These are phyloP conservation scores for Neurospora sp. DNA, from an alignment of 2,329 filamentous ascomycete species.

Conservation along the genomic window DNA sequence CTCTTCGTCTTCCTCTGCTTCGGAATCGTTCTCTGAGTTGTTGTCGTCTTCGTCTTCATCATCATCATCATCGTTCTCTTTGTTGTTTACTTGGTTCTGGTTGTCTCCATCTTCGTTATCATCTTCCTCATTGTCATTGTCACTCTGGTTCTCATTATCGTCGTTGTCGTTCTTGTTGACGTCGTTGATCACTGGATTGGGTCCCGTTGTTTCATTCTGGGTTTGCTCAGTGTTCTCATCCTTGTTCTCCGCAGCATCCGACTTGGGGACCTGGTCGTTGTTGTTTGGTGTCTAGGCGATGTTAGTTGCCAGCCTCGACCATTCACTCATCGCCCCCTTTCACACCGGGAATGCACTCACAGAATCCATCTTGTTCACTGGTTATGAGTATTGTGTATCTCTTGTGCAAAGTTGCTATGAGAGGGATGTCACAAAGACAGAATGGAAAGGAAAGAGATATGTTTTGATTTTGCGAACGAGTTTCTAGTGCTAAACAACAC, in stretches of 20 bases:
- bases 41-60: conserved; percentile 18
- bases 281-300: conserved; percentile 5
- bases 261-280: conserved; percentile 8
- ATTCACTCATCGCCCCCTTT: too few relatives aligned
- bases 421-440: background rate
- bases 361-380: conserved; percentile 10
- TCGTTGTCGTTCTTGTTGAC: conserved; percentile 5
- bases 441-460: background rate
- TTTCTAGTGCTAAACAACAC: background rate
- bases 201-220: conserved; percentile 5
- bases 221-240: conserved; percentile 7
- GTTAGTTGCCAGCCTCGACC: background rate
- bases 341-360: conserved; percentile 5
- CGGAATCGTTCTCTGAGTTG: conserved; percentile 9
- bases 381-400: background rate
- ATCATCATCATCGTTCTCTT: conserved; percentile 18
- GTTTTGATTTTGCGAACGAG: background rate
- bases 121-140: conserved; percentile 10
- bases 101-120: conserved; percentile 5
- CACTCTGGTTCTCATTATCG: conserved; percentile 9
- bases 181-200: conserved; percentile 4
- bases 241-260: conserved; percentile 8
- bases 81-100: conserved; percentile 6
- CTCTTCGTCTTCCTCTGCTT: conserved; percentile 8
- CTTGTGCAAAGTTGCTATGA: background rate